Base-by-base conservation (phyloP, 768 basidiomycete genomes). In the Kondoa malvinella region DNA sequence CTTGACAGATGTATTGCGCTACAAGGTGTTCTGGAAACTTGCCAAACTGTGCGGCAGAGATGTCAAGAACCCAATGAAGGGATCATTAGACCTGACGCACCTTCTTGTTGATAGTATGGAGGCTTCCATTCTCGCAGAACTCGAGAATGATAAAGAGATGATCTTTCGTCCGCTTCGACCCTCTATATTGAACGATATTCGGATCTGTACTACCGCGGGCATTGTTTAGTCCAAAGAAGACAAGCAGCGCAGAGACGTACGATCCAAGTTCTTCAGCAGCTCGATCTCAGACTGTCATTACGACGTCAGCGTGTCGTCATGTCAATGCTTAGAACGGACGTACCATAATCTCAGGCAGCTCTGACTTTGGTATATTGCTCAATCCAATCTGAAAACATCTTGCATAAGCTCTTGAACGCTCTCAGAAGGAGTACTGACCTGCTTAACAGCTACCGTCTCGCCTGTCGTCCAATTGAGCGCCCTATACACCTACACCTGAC, bases 111-210 rank as follows among this genome's bases (percentile, higher is more conserved):
- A 97, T 95, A 68, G 87, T 88, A 76, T 94, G 89, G 4, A 99
- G 80, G 3, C 91, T 95, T 21, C 95, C 95, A 75, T 99, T 99
- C 81, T 99, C 95, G 80, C 95, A 97, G 76, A 92, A 94, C 87
- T 65, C 56, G 60, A 99, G 82, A 73, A 99, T 90, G 78, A 99
- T 99, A 77, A 94, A 94, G 69, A 99, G 81, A 77, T 86, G 91
- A 74, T 95, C 89, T 66, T 86, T 84, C 64, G 91, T 92, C 79
- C 92, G 91, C 76, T 91, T 89, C 74, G 94, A 97, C 15, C 95
- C 95, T 75, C 94, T 92, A 80, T 99, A 99, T 78, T 99, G 94
- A 76, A 97, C 95, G 76, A 99, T 97, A 76, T 97, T 97, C 56
- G 86, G 81, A 76, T 97, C 92, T 94, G 77, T 26, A 21, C 25